Percentiles rank a stretch among this genome's conserved stretches.
phyloP scores from a whole-genome alignment of 2,329 filamentous ascomycete species.

The Xylaria sp. region DNA sequence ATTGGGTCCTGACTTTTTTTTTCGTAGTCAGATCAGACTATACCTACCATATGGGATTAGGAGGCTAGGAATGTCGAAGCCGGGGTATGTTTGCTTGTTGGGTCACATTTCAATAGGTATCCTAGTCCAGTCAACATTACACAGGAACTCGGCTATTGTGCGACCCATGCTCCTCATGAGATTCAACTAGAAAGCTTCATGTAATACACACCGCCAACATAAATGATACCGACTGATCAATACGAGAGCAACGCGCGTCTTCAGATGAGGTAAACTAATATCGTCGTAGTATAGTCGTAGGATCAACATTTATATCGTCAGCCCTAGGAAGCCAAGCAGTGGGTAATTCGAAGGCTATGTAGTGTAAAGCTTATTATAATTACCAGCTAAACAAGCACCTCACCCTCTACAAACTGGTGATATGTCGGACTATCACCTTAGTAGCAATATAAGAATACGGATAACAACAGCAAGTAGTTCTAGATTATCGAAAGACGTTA shows the following conservation, averaged over 20 bases:
- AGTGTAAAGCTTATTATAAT: not conserved
- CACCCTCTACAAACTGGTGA: no score
- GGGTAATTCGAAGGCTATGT: not conserved
- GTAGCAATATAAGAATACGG: not conserved
- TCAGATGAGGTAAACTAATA: not conserved
- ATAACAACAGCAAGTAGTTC: no score
- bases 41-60: no score
- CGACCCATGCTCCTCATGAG: not conserved
- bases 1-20: constrained; percentile 5
- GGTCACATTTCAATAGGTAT: constrained; percentile 1
- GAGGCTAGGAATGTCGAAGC: not conserved
- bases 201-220: not conserved
- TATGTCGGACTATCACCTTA: not conserved
- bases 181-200: no score
- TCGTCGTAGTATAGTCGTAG: not conserved
- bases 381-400: not conserved
- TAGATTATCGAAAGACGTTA: not conserved
- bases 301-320: constrained; percentile 5
- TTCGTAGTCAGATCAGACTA: no score
- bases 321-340: not conserved
- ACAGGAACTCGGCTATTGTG: not conserved
- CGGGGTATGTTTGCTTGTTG: not conserved
- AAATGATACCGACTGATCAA: not conserved
- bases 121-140: not conserved
- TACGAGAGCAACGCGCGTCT: not conserved